These are phyloP conservation scores for Pythium coloratum DNA, from an alignment of 352 stramenopile species.

Conservation along the genomic window DNA sequence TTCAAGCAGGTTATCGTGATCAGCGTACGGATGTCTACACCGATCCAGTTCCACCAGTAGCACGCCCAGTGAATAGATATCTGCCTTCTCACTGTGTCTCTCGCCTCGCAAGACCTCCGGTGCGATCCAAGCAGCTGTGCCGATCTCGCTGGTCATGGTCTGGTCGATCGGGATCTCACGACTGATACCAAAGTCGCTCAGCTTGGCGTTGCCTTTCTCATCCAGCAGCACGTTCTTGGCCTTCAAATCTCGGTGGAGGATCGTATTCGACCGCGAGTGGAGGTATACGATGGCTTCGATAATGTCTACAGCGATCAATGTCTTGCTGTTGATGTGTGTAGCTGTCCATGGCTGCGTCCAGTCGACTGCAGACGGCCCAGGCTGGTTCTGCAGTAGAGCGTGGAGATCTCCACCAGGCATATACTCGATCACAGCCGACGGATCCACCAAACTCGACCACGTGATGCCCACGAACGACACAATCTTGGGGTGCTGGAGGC, in stretches of 20 bases:
- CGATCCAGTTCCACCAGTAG: constrained; percentile 25
- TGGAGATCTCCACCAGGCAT: constrained; percentile 27
- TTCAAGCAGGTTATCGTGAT: background rate
- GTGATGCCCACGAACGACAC: constrained; percentile 32
- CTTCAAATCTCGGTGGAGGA: constrained; percentile 26
- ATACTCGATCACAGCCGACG: constrained; percentile 33
- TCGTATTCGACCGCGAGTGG: constrained; percentile 15
- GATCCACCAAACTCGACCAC: constrained; percentile 28
- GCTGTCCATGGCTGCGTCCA: background rate
- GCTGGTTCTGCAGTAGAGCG: constrained; percentile 11
- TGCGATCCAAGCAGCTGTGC: constrained; percentile 29
- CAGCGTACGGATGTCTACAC: background rate
- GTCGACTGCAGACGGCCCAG: background rate
- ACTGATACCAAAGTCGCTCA: constrained; percentile 25
- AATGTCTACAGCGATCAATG: constrained; percentile 11
- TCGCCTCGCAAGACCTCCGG: constrained; percentile 29
- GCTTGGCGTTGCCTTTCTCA: constrained; percentile 9
- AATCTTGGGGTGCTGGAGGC: constrained; percentile 35
- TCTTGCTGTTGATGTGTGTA: background rate
- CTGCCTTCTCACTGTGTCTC: constrained; percentile 30
- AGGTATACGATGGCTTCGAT: constrained; percentile 23
- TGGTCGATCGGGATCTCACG: constrained; percentile 9
- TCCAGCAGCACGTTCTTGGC: constrained; percentile 19
- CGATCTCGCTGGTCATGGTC: constrained; percentile 29
- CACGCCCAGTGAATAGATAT: constrained; percentile 34